Evolutionary conservation across 106 monocot species (phyloP), one percentile per base, ranked within the genome.

Genomic region (Dioscorea alata): DNA sequence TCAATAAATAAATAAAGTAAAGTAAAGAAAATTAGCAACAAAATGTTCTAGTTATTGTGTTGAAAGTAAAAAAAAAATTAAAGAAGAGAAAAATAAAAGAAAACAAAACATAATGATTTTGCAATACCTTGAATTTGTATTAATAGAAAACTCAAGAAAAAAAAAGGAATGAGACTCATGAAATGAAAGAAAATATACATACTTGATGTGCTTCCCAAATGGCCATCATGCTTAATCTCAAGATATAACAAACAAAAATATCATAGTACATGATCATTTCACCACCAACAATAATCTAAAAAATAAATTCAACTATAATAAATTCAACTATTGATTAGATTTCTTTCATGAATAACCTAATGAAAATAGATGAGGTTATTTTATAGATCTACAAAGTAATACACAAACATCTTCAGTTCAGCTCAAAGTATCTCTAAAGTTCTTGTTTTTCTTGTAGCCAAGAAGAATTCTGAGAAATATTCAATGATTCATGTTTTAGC

Each of bases 221-320:
- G 16, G 88, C 50, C 86, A 91, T 88, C 20, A 88, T 51, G 86
- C 85, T 85, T 51, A 91, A 91, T 68, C 88, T 86, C 22, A 96
- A 64, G 23, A 96, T 96, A 57, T 96, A 96, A 50, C 91, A 96
- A 6, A 91, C 95, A 48, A 88, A 96, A 20, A 91, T 82, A 60
- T 88, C 95, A 76, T 91, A 95, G 59, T 94, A 94, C 48, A 88
- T 88, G 20, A 91, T 91, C 94, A 91, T 95, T 58, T 95, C 91
- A 64, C 85, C 49, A 35, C 63, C 79, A 57, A 91, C 86, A 57
- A 91, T 83, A 72, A 95, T 90, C 94, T 94, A 69, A 63, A 67
- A 77, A 69, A 20, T n/a, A n/a, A n/a, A n/a, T n/a, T n/a, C n/a
- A n/a, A n/a, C n/a, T n/a, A n/a, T n/a, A n/a, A n/a, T 50, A 53